Evolutionary conservation across 805 yeast genomes (phyloP), one percentile per base, ranked within the genome.

Genomic region (Sugiyamaella mastotermitis): DNA sequence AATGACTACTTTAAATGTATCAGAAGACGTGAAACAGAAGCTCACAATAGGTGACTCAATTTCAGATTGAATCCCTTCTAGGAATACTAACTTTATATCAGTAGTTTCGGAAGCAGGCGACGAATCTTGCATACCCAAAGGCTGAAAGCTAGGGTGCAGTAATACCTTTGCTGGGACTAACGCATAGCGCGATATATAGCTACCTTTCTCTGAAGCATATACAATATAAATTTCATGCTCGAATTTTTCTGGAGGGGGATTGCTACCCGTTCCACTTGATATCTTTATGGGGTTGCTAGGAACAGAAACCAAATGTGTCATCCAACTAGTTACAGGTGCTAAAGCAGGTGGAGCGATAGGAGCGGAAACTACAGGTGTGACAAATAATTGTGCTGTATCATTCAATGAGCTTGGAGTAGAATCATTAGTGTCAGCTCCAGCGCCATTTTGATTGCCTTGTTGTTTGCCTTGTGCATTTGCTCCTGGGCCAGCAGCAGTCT

Each of bases 71-170:
- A 31, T 21, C 16, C 35, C 17, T 15, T 46, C 48, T n/a, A 38
- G 23, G 8, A 40, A 23, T 11, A 37, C 35, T 14, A 46, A 23
- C 17, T 31, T 27, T 11, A 36, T 20, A 17, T 43, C 45, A 10
- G 41, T 15, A 10, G 40, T 35, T 1, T 43, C 49, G n/a, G n/a
- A n/a, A n/a, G n/a, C n/a, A 3, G 17, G 25, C 8, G 42, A 15
- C n/a, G 27, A 13, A 25, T 38, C 42, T 13, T 41, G 32, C 11
- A 37, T 22, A 10, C 36, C 28, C 9, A 50, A 35, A 13, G 41
- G 17, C 36, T 42, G 45, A 23, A 50, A 44, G 25, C 44, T 50
- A 8, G 43, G 40, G 36, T 50, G 52, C 7, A 50, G 37, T 2
- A 48, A 23, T 8, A 46, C 27, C 2, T 46, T 42, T 14, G 28